A percentile compares a stretch with the other conserved stretches of the same genome.
Evolutionary conservation across 2,329 filamentous ascomycete species (phyloP).

Genomic region (Fusarium torreyae): DNA sequence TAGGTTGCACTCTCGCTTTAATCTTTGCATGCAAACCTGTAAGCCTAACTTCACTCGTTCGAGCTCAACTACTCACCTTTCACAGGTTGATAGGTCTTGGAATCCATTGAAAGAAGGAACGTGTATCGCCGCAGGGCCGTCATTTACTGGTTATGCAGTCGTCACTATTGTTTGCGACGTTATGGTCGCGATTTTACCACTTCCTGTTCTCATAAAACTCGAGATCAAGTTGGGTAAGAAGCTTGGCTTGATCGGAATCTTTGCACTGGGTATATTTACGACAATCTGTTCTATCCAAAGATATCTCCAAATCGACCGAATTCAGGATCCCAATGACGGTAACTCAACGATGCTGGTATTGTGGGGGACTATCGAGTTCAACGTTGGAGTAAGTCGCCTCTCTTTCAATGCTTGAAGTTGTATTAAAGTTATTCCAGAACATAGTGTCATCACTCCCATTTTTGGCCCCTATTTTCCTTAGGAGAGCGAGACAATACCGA

Average conservation of each 20-base stretch:
- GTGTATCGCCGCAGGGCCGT: slow-evolving; percentile 63
- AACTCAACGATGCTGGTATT: slow-evolving; percentile 70
- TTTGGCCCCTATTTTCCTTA: slow-evolving; percentile 60
- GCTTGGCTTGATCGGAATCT: slow-evolving; percentile 65
- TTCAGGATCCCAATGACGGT: slow-evolving; percentile 63
- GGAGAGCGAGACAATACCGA: slow-evolving; percentile 60
- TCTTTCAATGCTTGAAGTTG: accelerated
- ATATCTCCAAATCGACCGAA: slow-evolving; percentile 65
- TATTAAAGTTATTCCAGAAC: slow-evolving; percentile 52
- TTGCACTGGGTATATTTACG: slow-evolving; percentile 68
- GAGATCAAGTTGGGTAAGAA: slow-evolving; percentile 66
- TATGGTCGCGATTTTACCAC: slow-evolving; percentile 64
- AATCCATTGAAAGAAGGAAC: slow-evolving; percentile 52
- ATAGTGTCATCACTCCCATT: slow-evolving; percentile 64
- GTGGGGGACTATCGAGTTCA: slow-evolving; percentile 72
- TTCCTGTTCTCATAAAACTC: slow-evolving; percentile 65
- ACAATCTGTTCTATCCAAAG: slow-evolving; percentile 69
- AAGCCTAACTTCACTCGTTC: slow-evolving; percentile 18
- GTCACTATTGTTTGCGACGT: slow-evolving; percentile 68
- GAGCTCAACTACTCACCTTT: not conserved
- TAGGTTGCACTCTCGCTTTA: slow-evolving; percentile 64
- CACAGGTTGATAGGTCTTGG: not conserved
- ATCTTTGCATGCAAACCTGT: slow-evolving; percentile 67
- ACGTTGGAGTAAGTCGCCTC: slow-evolving; percentile 64
- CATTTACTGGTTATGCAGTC: slow-evolving; percentile 67